These are phyloP conservation scores for Spencermartinsiella europaea DNA, from an alignment of 805 yeast genomes.

Conservation along the genomic window DNA sequence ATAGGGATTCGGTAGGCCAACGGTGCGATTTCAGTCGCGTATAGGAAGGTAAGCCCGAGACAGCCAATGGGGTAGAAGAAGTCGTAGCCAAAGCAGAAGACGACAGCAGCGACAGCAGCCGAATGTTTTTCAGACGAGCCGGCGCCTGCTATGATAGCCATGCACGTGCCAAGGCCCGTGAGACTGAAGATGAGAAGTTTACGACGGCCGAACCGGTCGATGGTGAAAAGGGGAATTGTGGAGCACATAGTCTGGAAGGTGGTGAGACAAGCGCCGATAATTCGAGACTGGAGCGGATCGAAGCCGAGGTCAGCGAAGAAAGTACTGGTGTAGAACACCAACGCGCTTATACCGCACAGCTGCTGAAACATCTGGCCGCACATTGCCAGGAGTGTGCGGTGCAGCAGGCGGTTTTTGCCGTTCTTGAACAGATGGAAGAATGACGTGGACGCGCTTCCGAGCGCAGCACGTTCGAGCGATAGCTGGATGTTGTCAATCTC, in stretches of 20 bases:
- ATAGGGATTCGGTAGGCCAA: constrained; percentile 28
- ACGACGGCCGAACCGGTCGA: constrained; percentile 4
- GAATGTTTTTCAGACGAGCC: constrained; percentile 45
- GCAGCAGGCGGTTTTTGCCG: not conserved
- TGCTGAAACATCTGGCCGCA: not conserved
- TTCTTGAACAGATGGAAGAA: not conserved
- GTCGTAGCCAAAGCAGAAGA: constrained; percentile 5
- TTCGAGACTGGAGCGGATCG: not conserved
- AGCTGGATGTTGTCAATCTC: not conserved
- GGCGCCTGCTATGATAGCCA: constrained; percentile 50
- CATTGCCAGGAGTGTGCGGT: not conserved
- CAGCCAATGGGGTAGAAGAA: constrained; percentile 13
- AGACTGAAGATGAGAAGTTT: not conserved
- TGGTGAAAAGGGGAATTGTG: not conserved
- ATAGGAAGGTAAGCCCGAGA: constrained; percentile 9
- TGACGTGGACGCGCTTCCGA: not conserved
- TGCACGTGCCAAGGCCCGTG: constrained; percentile 45
- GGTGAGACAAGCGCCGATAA: not conserved
- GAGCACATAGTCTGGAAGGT: not conserved
- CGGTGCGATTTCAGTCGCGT: constrained; percentile 15
- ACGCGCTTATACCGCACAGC: not conserved
- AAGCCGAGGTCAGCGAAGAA: not conserved
- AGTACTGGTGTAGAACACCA: not conserved
- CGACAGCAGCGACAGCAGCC: constrained; percentile 34
- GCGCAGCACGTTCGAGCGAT: not conserved